These are phyloP conservation scores for Geotrichum carabidarum DNA, from an alignment of 1,139 yeast genomes.

Conservation along the genomic window DNA sequence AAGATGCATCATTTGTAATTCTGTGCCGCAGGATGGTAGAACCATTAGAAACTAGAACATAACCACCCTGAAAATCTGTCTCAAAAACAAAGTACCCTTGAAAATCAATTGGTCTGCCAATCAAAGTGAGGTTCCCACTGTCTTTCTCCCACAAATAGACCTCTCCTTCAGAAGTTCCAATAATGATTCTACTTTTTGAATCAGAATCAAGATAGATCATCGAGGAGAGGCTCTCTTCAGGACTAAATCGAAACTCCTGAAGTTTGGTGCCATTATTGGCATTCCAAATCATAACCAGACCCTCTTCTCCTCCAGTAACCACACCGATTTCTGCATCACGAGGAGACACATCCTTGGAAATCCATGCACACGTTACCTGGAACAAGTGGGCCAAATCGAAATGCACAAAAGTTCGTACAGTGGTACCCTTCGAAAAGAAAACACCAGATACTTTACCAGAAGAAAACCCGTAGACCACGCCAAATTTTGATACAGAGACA, in stretches of 20 bases:
- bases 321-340: slow-evolving; percentile 24
- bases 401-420: slow-evolving; percentile 30
- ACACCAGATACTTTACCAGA: slow-evolving; percentile 31
- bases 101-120: slow-evolving; percentile 2
- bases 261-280: slow-evolving; percentile 20
- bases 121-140: not conserved
- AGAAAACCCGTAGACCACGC: slow-evolving; percentile 32
- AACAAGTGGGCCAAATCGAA: slow-evolving; percentile 28
- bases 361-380: slow-evolving; percentile 33
- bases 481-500: slow-evolving; percentile 35
- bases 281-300: slow-evolving; percentile 30
- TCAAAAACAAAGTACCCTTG: slow-evolving; percentile 15
- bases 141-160: slow-evolving; percentile 14
- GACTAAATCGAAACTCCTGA: slow-evolving; percentile 19
- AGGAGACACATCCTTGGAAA: slow-evolving; percentile 31
- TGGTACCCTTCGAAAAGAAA: slow-evolving; percentile 32
- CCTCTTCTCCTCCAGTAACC: slow-evolving; percentile 30
- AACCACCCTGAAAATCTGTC: slow-evolving; percentile 27
- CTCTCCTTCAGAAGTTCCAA: slow-evolving; percentile 17
- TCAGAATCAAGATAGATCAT: slow-evolving; percentile 29
- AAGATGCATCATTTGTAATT: not conserved
- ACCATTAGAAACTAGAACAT: slow-evolving; percentile 21
- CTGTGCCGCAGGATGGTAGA: slow-evolving; percentile 7
- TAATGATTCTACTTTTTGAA: slow-evolving; percentile 23
- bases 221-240: slow-evolving; percentile 7